Base-by-base conservation (phyloP, 2,329 filamentous ascomycete genomes). In the Sporothrix mexicana region DNA sequence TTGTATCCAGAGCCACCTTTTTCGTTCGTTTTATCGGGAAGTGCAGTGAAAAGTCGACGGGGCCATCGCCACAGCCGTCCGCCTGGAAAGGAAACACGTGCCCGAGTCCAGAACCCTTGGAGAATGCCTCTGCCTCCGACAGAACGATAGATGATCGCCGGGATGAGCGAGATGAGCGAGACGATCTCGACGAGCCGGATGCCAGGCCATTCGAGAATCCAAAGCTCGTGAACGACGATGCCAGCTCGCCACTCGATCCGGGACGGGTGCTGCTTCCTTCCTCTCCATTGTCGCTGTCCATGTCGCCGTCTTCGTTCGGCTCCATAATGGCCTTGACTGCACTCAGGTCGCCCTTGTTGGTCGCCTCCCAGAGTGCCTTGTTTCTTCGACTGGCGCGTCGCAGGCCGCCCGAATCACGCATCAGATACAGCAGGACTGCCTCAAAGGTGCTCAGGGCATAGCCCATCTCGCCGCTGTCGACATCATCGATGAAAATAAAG, bases 401-500 rank as follows among this genome's bases (percentile, higher is more conserved):
- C 73, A 99, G 83, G 4, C 91, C 92, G 15, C 89, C 90, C 0
- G 95, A 97, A 79, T 97, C 95, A 74, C 91, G 88, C 9, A 91
- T 88, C 2, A 99, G 88, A 79, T 99, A 98, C 1, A 93, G 91
- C 47, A 99, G 82, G 0, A 99, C 96, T 7, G 94, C 96, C 81
- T 99, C 96, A 74, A 98, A 93, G 0, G 96, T 99, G 81, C 95
- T 98, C 69, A 99, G 82, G 0, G 95, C 95, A 81, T 99, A 99
- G 9, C 96, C 96, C 85, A 97, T 92, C 82, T 99, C 96, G 67
- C 96, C 96, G 74, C 91, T 97, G 76, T 99, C 96, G 9, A 99
- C 94, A 82, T 99, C 96, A 77, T 98, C 96, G 69, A 97, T 95
- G 81, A 97, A 99, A 76, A 98, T 96, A 79, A 98, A 99, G 78